Percentiles rank a stretch among this genome's conserved stretches.
Conservation (phyloP, 1,139 yeast genomes). For the Protomyces arabidopsidicola region DNA sequence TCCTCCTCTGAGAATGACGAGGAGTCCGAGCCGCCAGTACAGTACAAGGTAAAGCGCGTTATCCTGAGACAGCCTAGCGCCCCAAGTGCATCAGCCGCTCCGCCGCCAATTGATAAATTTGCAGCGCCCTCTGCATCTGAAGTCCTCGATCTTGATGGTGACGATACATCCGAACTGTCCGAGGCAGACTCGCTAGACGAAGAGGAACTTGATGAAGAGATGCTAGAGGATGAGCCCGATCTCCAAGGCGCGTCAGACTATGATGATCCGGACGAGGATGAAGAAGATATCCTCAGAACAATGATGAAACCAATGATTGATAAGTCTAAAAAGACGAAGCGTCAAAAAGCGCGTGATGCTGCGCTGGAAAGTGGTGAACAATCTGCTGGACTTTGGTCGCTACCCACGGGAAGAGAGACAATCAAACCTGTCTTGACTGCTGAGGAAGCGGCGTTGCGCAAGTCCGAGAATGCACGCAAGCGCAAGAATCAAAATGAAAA, state of each 20-base stretch:
- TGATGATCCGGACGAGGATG: conserved; percentile 37
- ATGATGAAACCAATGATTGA: conserved; percentile 27
- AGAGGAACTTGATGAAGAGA: conserved; percentile 33
- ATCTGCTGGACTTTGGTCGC: conserved; percentile 36
- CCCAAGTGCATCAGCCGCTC: not conserved
- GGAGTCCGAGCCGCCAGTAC: not conserved
- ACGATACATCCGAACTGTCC: not conserved
- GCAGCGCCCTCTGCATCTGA: not conserved
- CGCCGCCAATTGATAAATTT: not conserved
- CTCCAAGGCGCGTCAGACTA: conserved; percentile 29
- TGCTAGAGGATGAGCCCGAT: conserved; percentile 33
- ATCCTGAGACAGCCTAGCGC: not conserved
- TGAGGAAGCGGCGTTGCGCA: conserved; percentile 73
- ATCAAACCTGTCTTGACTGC: conserved; percentile 59
- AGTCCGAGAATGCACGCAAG: conserved; percentile 84
- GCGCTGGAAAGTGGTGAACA: conserved; percentile 30
- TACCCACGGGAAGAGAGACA: conserved; percentile 40
- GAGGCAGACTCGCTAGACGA: conserved; percentile 32
- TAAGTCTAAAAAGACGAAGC: conserved; percentile 29
- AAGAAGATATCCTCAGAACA: conserved; percentile 34
- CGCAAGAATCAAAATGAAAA: conserved; percentile 80
- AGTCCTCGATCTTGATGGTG: not conserved
- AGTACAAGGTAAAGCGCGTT: not conserved
- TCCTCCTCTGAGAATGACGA: conserved; percentile 13
- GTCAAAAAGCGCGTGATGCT: conserved; percentile 18